Base-by-base conservation (phyloP, 2,329 filamentous ascomycete genomes). In the Exophiala bonariae region DNA sequence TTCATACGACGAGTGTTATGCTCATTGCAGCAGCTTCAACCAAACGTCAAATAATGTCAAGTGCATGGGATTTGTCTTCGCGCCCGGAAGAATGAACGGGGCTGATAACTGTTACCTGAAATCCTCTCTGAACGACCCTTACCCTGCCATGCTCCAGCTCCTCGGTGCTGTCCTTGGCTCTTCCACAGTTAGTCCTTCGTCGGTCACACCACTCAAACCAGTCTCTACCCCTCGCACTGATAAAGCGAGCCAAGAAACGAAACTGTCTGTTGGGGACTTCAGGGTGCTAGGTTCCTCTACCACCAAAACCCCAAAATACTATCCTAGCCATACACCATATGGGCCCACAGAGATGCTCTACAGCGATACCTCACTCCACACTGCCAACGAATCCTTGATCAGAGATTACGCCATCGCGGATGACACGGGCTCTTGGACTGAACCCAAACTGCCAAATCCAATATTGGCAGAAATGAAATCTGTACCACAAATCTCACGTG, bases 61-160 rank as follows among this genome's bases (percentile, higher is more conserved):
- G 20, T 62, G 59, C 30, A 40, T 50, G 3, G 59, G 60, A 7
- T 59, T 59, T 41, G 45, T 63, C 10, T 64, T 59, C 47, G 54
- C 58, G 7, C 59, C 59, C 5, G 57, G 55, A 18, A 56, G 58
- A 14, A 20, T 52, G 18, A 44, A 50, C 26, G 47, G 52, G 38
- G 47, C 55, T 13, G 56, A 62, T 28, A 52, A 64, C 50, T 64
- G 62, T 53, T 63, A 63, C 40, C 55, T 63, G 19, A 63, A 64
- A 32, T 63, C 51, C 8, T 55, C 50, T 2, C 38, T 63, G 38
- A 47, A 53, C 13, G 31, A 58, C 39, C 55, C 60, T 3, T 31
- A 42, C 37, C 39, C 55, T 3, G 52, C 58, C 10, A 54, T 46
- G 6, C 40, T 60, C 16, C 47, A 47, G 30, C 48, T 64, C 2